Evolutionary conservation across 179 eudicot species (phyloP), one percentile per base, ranked within the genome.

Genomic region (Spergularia azorica): DNA sequence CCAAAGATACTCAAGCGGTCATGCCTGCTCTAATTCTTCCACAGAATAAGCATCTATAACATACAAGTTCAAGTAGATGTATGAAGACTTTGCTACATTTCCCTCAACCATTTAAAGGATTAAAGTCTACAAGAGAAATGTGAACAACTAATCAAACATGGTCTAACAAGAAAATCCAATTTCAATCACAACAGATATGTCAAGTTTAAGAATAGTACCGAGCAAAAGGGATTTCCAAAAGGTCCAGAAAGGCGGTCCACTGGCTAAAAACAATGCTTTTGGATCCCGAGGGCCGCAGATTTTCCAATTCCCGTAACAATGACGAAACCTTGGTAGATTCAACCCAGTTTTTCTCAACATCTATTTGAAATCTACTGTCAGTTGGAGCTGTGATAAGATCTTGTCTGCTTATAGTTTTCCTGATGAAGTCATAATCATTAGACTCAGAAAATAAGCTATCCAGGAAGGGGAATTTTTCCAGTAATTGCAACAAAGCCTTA

Each of bases 211-310:
- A 16, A 62, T 62, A n/a, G 54, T 91, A 95, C 99, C 99, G 83
- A 60, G 90, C 79, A 81, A 95, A 88, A 69, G 99, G 92, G 81
- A 95, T 93, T 84, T 95, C 94, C 76, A 95, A 75, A 70, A 95
- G 91, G 79, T 95, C 99, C 71, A 95, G 74, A 85, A 95, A 95
- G 76, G 97, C 98, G 74, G 99, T 95, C 99, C 99, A 95, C 82
- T 95, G 99, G 83, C 99, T 95, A 71, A 95, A 95, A 75, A 95
- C 84, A 38, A 95, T 93, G 81, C 98, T 95, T 85, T 95, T 93
- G 65, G 97, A 86, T 72, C 97, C 90, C 59, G 91, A 86, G 41
- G 86, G 80, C 10, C 90, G 87, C 64, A 91, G 79, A 71, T 70
- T 82, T 78, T 90, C 91, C 77, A 95, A 85, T 86, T 95, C 99